A percentile compares a stretch with the other conserved stretches of the same genome.
Evolutionary conservation across 345 rosid genomes (phyloP).

Genomic region (Dipteronia sinensis): DNA sequence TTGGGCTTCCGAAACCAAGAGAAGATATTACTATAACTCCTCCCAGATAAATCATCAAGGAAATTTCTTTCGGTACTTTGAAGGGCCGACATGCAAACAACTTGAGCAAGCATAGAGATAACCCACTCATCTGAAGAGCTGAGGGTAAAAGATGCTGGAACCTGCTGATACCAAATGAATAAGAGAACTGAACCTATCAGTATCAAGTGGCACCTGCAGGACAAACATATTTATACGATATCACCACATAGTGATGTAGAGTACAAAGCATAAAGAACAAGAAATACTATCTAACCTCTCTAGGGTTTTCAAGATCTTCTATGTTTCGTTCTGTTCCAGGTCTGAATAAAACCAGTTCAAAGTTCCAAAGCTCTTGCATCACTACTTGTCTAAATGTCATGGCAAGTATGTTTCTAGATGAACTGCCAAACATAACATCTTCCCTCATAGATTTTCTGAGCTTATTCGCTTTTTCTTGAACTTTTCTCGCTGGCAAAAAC

Average conservation of each 20-base stretch:
- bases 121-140: slow-evolving; percentile 61
- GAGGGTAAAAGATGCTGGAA: slow-evolving; percentile 55
- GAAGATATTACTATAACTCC: slow-evolving; percentile 34
- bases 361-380: slow-evolving; percentile 70
- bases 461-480: slow-evolving; percentile 66
- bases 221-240: slow-evolving; percentile 39
- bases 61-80: slow-evolving; percentile 61
- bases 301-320: slow-evolving; percentile 61
- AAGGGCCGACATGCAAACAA: slow-evolving; percentile 62
- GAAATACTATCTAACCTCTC: slow-evolving; percentile 61
- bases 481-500: slow-evolving; percentile 87
- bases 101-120: slow-evolving; percentile 77
- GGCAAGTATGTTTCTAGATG: slow-evolving; percentile 70
- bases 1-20: slow-evolving; percentile 48
- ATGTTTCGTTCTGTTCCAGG: slow-evolving; percentile 79
- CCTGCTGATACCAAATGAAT: slow-evolving; percentile 72
- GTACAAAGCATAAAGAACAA: background rate
- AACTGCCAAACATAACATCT: slow-evolving; percentile 45
- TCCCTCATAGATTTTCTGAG: slow-evolving; percentile 44
- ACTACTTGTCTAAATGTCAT: slow-evolving; percentile 93
- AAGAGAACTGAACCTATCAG: slow-evolving; percentile 68
- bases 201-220: slow-evolving; percentile 47
- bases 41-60: slow-evolving; percentile 42
- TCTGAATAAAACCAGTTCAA: slow-evolving; percentile 61
- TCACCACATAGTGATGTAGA: slow-evolving; percentile 26